phyloP scores from a whole-genome alignment of 805 yeast genomes.

The Saccharomycopsis synnaedendra region DNA sequence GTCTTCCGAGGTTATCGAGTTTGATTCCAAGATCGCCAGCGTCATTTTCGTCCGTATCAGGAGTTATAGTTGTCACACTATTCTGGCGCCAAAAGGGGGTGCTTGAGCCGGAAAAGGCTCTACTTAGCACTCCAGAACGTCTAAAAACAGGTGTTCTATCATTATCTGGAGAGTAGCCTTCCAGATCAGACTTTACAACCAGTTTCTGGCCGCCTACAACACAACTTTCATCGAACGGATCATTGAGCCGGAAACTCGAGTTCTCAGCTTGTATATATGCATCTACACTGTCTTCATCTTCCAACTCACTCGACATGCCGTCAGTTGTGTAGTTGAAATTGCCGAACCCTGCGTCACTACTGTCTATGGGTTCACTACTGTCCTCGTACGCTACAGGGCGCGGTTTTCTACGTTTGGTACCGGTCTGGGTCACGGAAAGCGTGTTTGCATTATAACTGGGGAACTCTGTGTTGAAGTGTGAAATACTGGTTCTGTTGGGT shows the following conservation, averaged over 20 bases:
- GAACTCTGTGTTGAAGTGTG: not conserved
- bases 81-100: too few relatives aligned
- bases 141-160: too few relatives aligned
- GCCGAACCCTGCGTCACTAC: conserved; percentile 3
- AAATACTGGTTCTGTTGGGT: not conserved
- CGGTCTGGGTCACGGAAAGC: conserved; percentile 4
- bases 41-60: too few relatives aligned
- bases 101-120: too few relatives aligned
- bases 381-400: not conserved
- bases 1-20: too few relatives aligned
- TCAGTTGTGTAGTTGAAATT: conserved; percentile 1
- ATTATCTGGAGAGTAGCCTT: not conserved
- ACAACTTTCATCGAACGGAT: not conserved
- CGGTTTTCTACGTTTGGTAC: not conserved
- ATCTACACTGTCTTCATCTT: conserved; percentile 4
- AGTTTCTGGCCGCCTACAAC: not conserved
- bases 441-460: conserved; percentile 15
- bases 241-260: not conserved
- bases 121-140: too few relatives aligned
- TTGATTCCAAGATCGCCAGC: too few relatives aligned
- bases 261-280: conserved; percentile 7
- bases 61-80: too few relatives aligned
- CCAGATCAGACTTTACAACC: not conserved
- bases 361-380: conserved; percentile 5
- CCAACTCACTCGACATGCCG: not conserved